These are phyloP conservation scores for Metarhizium robertsii DNA, from an alignment of 2,329 filamentous ascomycete genomes.

Conservation along the genomic window DNA sequence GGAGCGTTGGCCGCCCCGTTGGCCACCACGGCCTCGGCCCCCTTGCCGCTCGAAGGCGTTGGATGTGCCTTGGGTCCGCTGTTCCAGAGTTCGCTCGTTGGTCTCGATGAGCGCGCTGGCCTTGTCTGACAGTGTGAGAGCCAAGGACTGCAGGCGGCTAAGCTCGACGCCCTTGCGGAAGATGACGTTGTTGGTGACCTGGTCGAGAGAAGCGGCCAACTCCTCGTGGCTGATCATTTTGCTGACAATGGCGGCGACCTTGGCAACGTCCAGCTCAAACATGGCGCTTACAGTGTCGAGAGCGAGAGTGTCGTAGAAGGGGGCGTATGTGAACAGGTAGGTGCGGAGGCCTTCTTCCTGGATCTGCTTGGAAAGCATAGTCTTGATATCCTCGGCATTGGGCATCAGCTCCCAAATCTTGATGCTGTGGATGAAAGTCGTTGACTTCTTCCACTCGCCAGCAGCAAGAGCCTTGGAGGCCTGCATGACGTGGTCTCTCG, in stretches of 20 bases:
- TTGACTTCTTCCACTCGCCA: conserved; percentile 97
- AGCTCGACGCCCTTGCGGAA: conserved; percentile 99
- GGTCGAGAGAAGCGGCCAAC: conserved; percentile 88
- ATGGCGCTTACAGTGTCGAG: conserved; percentile 77
- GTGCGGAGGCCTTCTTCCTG: conserved; percentile 97
- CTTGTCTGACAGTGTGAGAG: conserved; percentile 91
- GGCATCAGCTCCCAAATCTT: conserved; percentile 99
- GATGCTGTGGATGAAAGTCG: conserved; percentile 88
- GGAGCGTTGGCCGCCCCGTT: conserved; percentile 51
- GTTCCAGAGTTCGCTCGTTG: conserved; percentile 95
- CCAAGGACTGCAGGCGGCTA: conserved; percentile 87
- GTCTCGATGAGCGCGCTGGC: conserved; percentile 91
- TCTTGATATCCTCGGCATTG: conserved; percentile 85
- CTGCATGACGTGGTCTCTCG: conserved; percentile 98
- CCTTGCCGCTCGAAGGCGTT: conserved; percentile 94
- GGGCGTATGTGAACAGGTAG: conserved; percentile 98
- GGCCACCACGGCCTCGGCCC: conserved; percentile 61
- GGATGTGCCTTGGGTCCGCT: conserved; percentile 88
- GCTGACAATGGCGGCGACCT: conserved; percentile 90
- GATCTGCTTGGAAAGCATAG: conserved; percentile 95
- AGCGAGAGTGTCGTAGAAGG: conserved; percentile 95
- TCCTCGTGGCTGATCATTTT: conserved; percentile 99
- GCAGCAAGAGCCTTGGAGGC: conserved; percentile 93
- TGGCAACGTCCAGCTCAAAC: conserved; percentile 88
- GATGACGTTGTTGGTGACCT: conserved; percentile 94